A percentile compares a stretch with the other conserved stretches of the same genome.
Conservation (phyloP, 2,329 filamentous ascomycete genomes). For the Neonectria neomacrospora region DNA sequence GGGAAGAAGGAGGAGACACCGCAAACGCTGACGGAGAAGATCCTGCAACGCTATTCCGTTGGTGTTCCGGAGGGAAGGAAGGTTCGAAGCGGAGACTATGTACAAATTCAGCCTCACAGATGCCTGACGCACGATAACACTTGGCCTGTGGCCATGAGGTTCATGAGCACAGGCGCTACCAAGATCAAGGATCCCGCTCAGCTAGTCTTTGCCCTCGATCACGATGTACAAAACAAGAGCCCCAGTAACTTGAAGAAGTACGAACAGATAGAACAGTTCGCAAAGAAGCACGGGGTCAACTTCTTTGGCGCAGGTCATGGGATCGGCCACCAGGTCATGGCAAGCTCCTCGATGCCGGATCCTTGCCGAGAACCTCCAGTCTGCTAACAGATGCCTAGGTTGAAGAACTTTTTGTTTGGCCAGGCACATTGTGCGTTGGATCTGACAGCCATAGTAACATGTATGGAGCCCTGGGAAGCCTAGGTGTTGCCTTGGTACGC, state of each 20-base stretch:
- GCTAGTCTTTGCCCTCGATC: constrained; percentile 84
- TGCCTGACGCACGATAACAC: constrained; percentile 91
- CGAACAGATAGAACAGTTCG: constrained; percentile 81
- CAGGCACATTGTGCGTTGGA: constrained; percentile 82
- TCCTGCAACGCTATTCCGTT: constrained; percentile 81
- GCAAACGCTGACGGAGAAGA: constrained; percentile 90
- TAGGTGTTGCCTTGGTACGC: constrained; percentile 82
- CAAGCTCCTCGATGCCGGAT: background rate
- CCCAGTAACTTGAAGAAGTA: constrained; percentile 86
- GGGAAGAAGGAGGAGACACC: constrained; percentile 58
- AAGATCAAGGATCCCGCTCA: constrained; percentile 77
- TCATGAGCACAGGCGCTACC: constrained; percentile 78
- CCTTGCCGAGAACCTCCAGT: too few species aligned
- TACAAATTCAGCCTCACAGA: constrained; percentile 74
- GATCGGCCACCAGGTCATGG: constrained; percentile 87
- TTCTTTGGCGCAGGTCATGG: constrained; percentile 82
- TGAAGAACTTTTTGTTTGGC: constrained; percentile 63
- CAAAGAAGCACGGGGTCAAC: constrained; percentile 76
- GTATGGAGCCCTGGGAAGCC: constrained; percentile 80
- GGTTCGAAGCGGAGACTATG: constrained; percentile 83
- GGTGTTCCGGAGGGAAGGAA: constrained; percentile 77
- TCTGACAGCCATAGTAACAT: constrained; percentile 81
- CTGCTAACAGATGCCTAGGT: background rate
- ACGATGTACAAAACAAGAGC: constrained; percentile 86
- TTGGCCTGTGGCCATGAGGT: constrained; percentile 79